Evolutionary conservation across 1,284 basidiomycete species (phyloP), one percentile per base, ranked within the genome.

Genomic region (Malassezia japonica): DNA sequence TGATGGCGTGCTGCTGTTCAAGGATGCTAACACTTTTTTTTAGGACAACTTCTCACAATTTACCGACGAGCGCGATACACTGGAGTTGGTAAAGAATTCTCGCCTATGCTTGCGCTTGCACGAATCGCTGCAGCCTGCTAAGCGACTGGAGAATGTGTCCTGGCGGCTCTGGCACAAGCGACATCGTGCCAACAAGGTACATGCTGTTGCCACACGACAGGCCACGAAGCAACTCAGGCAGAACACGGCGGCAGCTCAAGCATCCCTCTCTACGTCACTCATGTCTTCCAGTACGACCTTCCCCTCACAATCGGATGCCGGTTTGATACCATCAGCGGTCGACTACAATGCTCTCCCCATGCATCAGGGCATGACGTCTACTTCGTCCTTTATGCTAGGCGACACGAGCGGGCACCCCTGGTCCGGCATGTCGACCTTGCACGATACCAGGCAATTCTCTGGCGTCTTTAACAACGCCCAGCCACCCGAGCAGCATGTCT

Each of bases 141-240:
- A 37, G 32, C 51, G 51, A 3, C 40, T 54, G 6, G 37, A 38
- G 18, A 43, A 54, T 39, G 34, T 35, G 15, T 48, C 51, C 9
- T 54, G 51, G 51, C 46, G 51, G 7, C 20, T 25, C n/a, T 54
- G 46, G 46, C 25, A 54, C 35, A 43, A 25, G 18, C 51, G 31
- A 13, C 46, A 48, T 21, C n/a, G 16, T 4, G 13, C n/a, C 1
- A 20, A 36, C n/a, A 50, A 36, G 33, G 41, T 37, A 37, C 23
- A 12, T 25, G 23, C 38, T n/a, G n/a, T n/a, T n/a, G n/a, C n/a
- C n/a, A n/a, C n/a, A n/a, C n/a, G n/a, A n/a, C n/a, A n/a, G n/a
- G n/a, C n/a, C n/a, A n/a, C n/a, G n/a, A n/a, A n/a, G n/a, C n/a
- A n/a, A n/a, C n/a, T n/a, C n/a, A n/a, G n/a, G n/a, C n/a, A n/a